Evolutionary conservation across 352 stramenopile species (phyloP), one percentile per base, ranked within the genome.

Genomic region (Pythium grandisporangium): DNA sequence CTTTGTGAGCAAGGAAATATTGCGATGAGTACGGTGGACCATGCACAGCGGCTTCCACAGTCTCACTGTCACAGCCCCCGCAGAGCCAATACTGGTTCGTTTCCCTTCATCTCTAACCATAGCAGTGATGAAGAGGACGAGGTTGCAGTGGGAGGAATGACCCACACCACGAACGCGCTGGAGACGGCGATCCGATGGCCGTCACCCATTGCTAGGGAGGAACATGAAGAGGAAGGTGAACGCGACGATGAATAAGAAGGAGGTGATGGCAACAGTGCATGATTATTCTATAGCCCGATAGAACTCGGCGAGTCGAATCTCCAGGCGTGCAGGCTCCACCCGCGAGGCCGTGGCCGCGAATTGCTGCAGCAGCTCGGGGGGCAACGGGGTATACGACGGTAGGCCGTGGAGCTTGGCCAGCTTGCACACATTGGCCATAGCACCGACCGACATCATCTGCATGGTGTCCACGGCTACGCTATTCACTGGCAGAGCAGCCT

Each of bases 401-500:
- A 77, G 45, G 0, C 70, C 63, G 26, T 56, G 64, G 14, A 36
- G 30, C 26, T 42, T 43, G 11, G 67, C 63, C 23, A 57, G 51
- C 19, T 63, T 72, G 52, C 66, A 76, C 8, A 79, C 68, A 33
- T 76, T 73, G 8, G 70, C 68, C 56, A 84, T 65, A 5, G 67
- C 61, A 7, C 70, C 67, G 13, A 72, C 58, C 2, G 70, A 61
- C 34, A 61, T 55, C 30, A 32, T 55, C 20, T 74, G 42, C 35
- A 42, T 11, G 12, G 14, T 17, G 3, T 53, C 43, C 5, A 23
- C 42, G 6, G 48, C 21, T 24, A 42, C 13, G 2, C 26, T 22
- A 7, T n/a, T 13, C 19, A 21, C 19, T 6, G 19, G 32, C 11
- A 26, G 16, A 10, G 44, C 21, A 19, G 43, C 2, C 17, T 32